Base-by-base conservation (phyloP, 805 yeast species). In the Candida khao-thaluensis region DNA sequence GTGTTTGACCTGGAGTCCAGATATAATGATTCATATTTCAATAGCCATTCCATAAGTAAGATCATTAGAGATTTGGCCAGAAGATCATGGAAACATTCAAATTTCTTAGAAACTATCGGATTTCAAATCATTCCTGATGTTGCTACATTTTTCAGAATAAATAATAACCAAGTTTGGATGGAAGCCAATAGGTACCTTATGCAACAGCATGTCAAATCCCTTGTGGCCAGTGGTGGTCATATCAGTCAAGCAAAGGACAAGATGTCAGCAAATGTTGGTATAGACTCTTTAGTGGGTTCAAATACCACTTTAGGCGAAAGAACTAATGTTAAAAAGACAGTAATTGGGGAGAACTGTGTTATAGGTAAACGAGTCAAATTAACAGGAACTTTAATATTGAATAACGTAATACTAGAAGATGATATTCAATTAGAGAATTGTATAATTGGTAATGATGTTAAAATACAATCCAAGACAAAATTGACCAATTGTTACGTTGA, bases 341-440 rank as follows among this genome's bases (percentile, higher is more conserved):
- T 87, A 11, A 72, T 93, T 20, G 96, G 96, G 5, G 60, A 70
- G 8, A 72, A 76, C 50, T 86, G 95, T 63, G 65, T 49, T 12
- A 79, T 95, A 37, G 99, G 99, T 26, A 82, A 80, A 54, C 77
- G 88, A 44, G 91, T 95, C 60, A 81, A 93, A 50, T 74, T 93
- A 41, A 85, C 89, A 2, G 98, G 96, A 2, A 88, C 90, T 49
- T 79, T 93, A 10, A 54, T 93, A 4, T 67, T 88, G 36, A 84
- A 85, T 52, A 76, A 77, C 37, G 95, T 82, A 16, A 63, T 62
- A 1, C 66, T 93, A 25, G 95, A 79, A 33, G 96, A 91, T 59
- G 96, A 86, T 49, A 82, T 77, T 10, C 76, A 68, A 37, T 59
- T 84, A 44, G 99, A 93, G 59, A 93, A 91, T 64, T 87, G 95